Conservation (phyloP, 805 yeast genomes). For the Cephaloascus albidus region DNA sequence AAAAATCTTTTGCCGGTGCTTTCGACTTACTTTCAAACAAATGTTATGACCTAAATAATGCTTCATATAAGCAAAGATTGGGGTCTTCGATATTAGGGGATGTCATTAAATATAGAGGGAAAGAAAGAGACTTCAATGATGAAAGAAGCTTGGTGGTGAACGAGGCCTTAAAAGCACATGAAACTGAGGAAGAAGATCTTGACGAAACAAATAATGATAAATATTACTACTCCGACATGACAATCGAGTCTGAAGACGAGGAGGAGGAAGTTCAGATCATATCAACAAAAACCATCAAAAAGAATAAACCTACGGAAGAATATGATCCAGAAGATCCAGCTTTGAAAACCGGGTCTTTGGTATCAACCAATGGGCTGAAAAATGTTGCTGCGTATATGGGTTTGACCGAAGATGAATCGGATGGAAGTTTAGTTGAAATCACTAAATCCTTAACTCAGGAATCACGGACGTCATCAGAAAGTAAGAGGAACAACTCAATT, state of each 20-base stretch:
- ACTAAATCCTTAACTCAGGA: too few relatives aligned
- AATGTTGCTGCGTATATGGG: conserved; percentile 14
- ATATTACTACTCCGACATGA: conserved; percentile 33
- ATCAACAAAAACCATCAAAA: background rate
- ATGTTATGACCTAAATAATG: conserved; percentile 63
- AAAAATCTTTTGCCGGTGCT: conserved; percentile 84
- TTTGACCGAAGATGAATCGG: conserved; percentile 8
- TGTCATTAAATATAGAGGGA: conserved; percentile 67
- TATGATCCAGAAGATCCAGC: background rate
- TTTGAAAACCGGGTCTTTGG: too few relatives aligned
- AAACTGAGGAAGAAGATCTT: conserved; percentile 17
- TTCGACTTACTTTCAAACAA: conserved; percentile 65
- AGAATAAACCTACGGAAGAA: background rate
- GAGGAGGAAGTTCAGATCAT: background rate
- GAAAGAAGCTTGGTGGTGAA: conserved; percentile 57
- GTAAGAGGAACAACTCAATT: background rate
- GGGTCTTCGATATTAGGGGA: conserved; percentile 75
- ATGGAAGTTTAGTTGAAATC: background rate
- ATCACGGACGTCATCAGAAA: background rate
- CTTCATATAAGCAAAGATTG: conserved; percentile 55
- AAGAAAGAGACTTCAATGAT: conserved; percentile 67
- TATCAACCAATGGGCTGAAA: too few relatives aligned
- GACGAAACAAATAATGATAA: conserved; percentile 27
- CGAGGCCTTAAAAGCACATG: conserved; percentile 37
- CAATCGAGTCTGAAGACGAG: conserved; percentile 24